Evolutionary conservation across 371 early-diverging fungal genomes (phyloP), one percentile per base, ranked within the genome.

Genomic region (Mortierella sp.): DNA sequence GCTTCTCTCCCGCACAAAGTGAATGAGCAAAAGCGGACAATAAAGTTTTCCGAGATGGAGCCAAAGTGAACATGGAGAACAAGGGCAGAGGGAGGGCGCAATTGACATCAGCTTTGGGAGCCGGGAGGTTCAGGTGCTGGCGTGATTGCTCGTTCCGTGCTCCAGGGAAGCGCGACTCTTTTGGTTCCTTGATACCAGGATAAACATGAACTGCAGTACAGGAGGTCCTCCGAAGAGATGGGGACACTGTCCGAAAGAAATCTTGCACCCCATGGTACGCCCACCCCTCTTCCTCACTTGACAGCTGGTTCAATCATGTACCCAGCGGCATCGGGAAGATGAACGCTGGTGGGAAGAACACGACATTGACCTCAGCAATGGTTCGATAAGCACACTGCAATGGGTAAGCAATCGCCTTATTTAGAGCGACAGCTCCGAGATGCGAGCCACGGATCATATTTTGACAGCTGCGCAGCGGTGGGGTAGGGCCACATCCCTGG

Each of bases 401-500:
- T 4, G 21, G 40, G 21, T 29, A 46, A 25, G 37, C 50, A 21
- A n/a, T 1, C 41, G 34, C 34, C 34, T 34, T 34, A 34, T 34
- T 34, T 34, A 34, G 34, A 34, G 34, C 34, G 10, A 34, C 34
- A 55, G 37, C 55, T 41, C 63, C 47, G 45, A 53, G 63, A 55
- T 29, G 40, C 55, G 54, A 27, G 19, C 19, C 5, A 17, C 39
- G 50, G 60, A 29, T 28, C 29, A 43, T 54, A 25, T 39, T 45
- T 50, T 41, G 37, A 25, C 27, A 17, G 17, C 71, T 63, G 71
- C 63, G 63, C 58, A 63, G 63, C 51, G 44, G 49, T 17, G 19
- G 9, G 21, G 27, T 5, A 49, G 21, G 22, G 48, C 31, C 50
- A 43, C 25, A n/a, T n/a, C n/a, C n/a, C 34, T 10, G 10, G 34